phyloP scores from a whole-genome alignment of 352 stramenopile genomes.

The Blastocystis sp. region DNA sequence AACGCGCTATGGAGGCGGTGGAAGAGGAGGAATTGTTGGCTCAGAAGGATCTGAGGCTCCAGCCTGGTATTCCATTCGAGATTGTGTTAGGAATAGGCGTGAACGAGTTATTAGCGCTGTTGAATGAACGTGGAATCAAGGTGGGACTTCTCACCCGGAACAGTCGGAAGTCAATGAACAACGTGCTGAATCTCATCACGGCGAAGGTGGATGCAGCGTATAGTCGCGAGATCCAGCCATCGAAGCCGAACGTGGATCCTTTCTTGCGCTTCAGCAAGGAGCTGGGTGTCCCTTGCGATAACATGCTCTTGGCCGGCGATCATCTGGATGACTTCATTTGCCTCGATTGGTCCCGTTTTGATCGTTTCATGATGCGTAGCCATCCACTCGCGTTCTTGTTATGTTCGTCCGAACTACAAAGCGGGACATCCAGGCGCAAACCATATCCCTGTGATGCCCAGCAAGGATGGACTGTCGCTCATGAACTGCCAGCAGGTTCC shows the following conservation, averaged over 20 bases:
- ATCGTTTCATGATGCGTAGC: background rate
- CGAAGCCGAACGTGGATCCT: slow-evolving; percentile 51
- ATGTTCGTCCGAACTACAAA: slow-evolving; percentile 32
- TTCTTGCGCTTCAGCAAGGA: slow-evolving; percentile 36
- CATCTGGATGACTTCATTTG: slow-evolving; percentile 73
- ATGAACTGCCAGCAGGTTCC: slow-evolving; percentile 48
- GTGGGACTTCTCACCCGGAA: slow-evolving; percentile 52
- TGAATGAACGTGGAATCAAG: slow-evolving; percentile 43
- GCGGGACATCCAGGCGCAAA: background rate
- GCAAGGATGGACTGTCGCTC: slow-evolving; percentile 23
- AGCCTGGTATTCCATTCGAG: background rate
- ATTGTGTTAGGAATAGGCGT: background rate
- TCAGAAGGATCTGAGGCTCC: slow-evolving; percentile 1
- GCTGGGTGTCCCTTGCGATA: slow-evolving; percentile 18
- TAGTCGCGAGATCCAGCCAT: slow-evolving; percentile 55
- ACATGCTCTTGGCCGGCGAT: slow-evolving; percentile 39
- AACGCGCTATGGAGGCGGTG: slow-evolving; percentile 24
- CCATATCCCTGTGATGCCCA: background rate
- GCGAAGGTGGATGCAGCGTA: slow-evolving; percentile 42
- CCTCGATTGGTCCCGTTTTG: background rate
- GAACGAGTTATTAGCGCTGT: slow-evolving; percentile 31
- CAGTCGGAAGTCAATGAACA: slow-evolving; percentile 2
- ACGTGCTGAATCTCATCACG: slow-evolving; percentile 16
- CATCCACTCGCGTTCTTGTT: slow-evolving; percentile 32
- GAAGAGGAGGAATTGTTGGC: slow-evolving; percentile 35